Percentiles rank a stretch among this genome's conserved stretches.
These are phyloP conservation scores for Nepenthes gracilis DNA, from an alignment of 148 eudicot species.

Conservation along the genomic window DNA sequence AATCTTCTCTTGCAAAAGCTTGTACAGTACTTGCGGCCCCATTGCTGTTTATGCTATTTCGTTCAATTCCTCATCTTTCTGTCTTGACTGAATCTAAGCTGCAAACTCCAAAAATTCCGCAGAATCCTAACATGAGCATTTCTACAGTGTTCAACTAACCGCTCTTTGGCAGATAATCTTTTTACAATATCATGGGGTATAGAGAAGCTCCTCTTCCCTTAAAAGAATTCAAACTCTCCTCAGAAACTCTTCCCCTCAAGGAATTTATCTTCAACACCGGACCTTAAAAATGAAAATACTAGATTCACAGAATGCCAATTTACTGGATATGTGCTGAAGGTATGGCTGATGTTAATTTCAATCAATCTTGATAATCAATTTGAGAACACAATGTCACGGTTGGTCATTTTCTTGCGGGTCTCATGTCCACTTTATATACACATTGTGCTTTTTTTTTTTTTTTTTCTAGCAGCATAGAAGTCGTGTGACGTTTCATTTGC, in stretches of 20 bases:
- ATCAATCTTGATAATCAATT: constrained; percentile 55
- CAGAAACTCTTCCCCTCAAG: neutral
- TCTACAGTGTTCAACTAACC: neutral
- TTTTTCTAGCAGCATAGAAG: no score
- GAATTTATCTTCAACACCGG: neutral
- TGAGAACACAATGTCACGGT: constrained; percentile 44
- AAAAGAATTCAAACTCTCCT: neutral
- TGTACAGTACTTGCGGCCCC: neutral
- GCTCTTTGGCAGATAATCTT: neutral
- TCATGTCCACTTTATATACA: no score
- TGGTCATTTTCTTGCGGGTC: no score
- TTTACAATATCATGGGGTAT: neutral
- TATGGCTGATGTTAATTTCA: constrained; percentile 31
- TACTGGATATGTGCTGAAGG: constrained; percentile 36
- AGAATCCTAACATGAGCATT: neutral
- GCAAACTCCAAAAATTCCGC: no score
- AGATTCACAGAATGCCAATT: neutral
- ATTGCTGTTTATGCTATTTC: neutral
- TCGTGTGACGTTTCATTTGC: no score
- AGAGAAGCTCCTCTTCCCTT: neutral
- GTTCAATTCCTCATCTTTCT: neutral
- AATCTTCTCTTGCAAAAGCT: constrained; percentile 34
- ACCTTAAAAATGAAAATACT: neutral
- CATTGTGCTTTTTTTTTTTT: no score
- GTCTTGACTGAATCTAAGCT: no score